Base-by-base conservation (phyloP, 2,329 filamentous ascomycete genomes). In the Ceratocystiopsis minuta region DNA sequence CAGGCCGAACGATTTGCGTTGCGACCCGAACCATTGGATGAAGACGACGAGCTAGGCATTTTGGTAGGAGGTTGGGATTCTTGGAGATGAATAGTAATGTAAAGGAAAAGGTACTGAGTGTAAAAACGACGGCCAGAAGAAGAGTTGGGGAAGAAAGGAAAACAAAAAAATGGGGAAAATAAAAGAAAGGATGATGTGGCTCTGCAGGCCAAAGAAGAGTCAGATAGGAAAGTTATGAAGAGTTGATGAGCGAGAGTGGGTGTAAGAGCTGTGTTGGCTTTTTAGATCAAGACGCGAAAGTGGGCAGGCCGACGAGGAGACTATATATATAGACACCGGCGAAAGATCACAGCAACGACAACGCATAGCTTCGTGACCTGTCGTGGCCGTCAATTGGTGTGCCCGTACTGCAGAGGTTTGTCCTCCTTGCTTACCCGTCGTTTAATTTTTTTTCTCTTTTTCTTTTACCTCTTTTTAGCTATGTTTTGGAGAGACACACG, bases 1-100 rank as follows among this genome's bases (percentile, higher is more conserved):
- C 57, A 60, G 11, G 46, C 47, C 36, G 49, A 46, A 20, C 46
- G 43, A 28, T 38, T 43, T 36, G 36, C 18, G 16, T 42, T 36
- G 34, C 44, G 45, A 28, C 37, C 16, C 6, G 45, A 17, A 4
- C 41, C 38, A 11, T 32, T 43, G 34, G 36, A 42, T 28, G 45
- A 42, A 17, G 45, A 44, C 33, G 44, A 42, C 15, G 46, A 48
- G 40, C 43, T 44, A 38, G 38, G 40, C 43, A 43, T 44, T 36
- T 15, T 41, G 34, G 34, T 39, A 24, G 31, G 24, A 34, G 20
- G 14, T 12, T 16, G 28, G 2, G 10, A n/a, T 16, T n/a, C 33
- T n/a, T 17, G n/a, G 15, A 28, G 24, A 6, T n/a, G n/a, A 10
- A 10, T 10, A 28, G 24, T 10, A 10, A 10, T 28, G 24, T 28